These are phyloP conservation scores for Somion occarium DNA, from an alignment of 1,284 basidiomycete genomes.

Conservation along the genomic window DNA sequence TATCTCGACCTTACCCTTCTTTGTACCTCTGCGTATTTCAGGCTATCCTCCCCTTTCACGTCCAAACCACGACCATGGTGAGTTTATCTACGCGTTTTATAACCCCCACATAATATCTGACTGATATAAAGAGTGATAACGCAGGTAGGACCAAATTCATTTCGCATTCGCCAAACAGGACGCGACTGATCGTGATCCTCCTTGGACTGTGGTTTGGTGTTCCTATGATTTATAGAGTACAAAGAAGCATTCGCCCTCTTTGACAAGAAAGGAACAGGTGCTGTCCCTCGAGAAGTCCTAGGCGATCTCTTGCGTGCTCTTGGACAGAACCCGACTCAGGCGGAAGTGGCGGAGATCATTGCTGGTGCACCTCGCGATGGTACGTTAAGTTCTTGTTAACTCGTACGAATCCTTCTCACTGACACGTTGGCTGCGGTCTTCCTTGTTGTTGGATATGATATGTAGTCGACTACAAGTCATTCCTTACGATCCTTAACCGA, in stretches of 20 bases:
- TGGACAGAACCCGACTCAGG: conserved; percentile 98
- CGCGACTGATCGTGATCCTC: conserved; percentile 2
- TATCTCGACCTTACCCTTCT: too few relatives aligned
- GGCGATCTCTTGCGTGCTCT: conserved; percentile 95
- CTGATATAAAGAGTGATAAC: conserved; percentile 50
- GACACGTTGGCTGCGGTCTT: background rate
- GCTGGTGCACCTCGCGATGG: conserved; percentile 72
- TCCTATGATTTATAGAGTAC: conserved; percentile 57
- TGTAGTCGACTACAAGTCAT: conserved; percentile 85
- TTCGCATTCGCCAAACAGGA: background rate
- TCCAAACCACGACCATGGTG: background rate
- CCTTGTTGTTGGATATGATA: conserved; percentile 5
- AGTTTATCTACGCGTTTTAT: background rate
- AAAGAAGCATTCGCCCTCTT: conserved; percentile 97
- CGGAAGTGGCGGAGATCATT: conserved; percentile 87
- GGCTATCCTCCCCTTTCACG: too few relatives aligned
- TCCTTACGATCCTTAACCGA: conserved; percentile 88
- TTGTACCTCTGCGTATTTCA: too few relatives aligned
- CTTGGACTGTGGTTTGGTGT: conserved; percentile 2
- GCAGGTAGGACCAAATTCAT: conserved; percentile 37
- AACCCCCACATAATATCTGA: conserved; percentile 1
- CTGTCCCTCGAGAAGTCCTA: conserved; percentile 83
- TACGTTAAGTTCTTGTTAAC: conserved; percentile 29
- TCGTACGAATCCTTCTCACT: background rate
- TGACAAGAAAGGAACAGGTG: conserved; percentile 93